Evolutionary conservation across 2,329 filamentous ascomycete species (phyloP), one percentile per base, ranked within the genome.

Genomic region (Passalora sequoiae): DNA sequence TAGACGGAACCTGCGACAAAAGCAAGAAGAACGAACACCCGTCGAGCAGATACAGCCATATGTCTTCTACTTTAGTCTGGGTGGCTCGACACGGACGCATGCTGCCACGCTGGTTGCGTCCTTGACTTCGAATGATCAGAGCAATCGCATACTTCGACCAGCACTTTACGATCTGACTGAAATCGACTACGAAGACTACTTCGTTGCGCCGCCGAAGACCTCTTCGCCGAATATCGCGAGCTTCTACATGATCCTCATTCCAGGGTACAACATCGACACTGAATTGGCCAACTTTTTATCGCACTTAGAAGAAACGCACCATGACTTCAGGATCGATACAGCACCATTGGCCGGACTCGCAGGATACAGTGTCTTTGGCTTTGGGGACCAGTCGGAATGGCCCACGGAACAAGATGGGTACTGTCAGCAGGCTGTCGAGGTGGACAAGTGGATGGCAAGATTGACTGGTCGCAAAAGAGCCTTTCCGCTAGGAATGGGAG

Each of bases 401-500:
- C 87, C 89, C 1, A 87, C 84, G 0, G 89, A 95, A 66, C 79
- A 83, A 46, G 86, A 92, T 56, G 91, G 91, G 0, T 98, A 89
- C 67, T 96, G 91, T 63, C 89, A 87, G 50, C 91, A 97, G 63
- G 91, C 91, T 1, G 86, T 83, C 59, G 83, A 95, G 55, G 74
- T 94, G 3, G 91, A 98, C 63, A 89, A 81, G 62, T 97, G 92
- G 91, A 86, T 98, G 85, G 89, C 91, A n/a, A 94, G 89, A 62
- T 69, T 98, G 58, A 95, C 89, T 0, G 83, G 79, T 1, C 78
- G 84, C 49, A 95, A 91, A 68, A 76, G 89, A 60, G 89, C 88
- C 1, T 97, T 84, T 58, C 91, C 91, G 0, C 71, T 97, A 5
- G 92, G 92, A 4, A 83, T 91, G 74, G 88, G 85, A 2, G 89